These are phyloP conservation scores for Phytopythium helicoides DNA, from an alignment of 352 stramenopile genomes.

Conservation along the genomic window DNA sequence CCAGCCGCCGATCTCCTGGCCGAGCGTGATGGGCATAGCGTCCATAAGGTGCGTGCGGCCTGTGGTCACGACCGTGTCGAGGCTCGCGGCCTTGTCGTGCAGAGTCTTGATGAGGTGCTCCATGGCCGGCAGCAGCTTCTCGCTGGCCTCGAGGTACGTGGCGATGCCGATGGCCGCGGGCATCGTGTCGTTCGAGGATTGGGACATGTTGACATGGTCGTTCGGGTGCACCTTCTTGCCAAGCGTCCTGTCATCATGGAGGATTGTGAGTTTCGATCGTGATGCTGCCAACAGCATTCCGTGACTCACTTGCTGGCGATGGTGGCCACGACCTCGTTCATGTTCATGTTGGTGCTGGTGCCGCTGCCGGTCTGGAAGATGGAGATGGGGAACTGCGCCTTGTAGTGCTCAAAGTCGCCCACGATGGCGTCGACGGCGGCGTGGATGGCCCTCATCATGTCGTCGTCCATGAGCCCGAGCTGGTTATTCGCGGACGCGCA, in stretches of 20 bases:
- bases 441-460: slow-evolving; percentile 36
- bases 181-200: slow-evolving; percentile 70
- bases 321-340: slow-evolving; percentile 96
- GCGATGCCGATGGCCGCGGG: slow-evolving; percentile 53
- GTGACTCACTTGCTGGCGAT: slow-evolving; percentile 42
- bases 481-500: slow-evolving; percentile 41
- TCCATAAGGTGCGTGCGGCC: slow-evolving; percentile 79
- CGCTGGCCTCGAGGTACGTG: slow-evolving; percentile 39
- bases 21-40: slow-evolving; percentile 55
- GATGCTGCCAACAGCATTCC: slow-evolving; percentile 19
- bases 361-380: slow-evolving; percentile 92
- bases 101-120: slow-evolving; percentile 34
- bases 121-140: slow-evolving; percentile 68
- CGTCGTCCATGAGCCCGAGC: slow-evolving; percentile 32
- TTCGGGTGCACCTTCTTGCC: slow-evolving; percentile 83
- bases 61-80: slow-evolving; percentile 51
- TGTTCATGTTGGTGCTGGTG: slow-evolving; percentile 99
- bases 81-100: slow-evolving; percentile 28
- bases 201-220: slow-evolving; percentile 72
- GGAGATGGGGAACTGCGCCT: slow-evolving; percentile 49
- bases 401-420: slow-evolving; percentile 24
- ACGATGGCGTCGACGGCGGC: slow-evolving; percentile 29
- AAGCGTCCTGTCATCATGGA: slow-evolving; percentile 50
- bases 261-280: too few species aligned
- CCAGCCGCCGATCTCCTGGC: slow-evolving; percentile 48